Evolutionary conservation across 345 rosid species (phyloP), one percentile per base, ranked within the genome.

Genomic region (Gossypium rotundifolium): DNA sequence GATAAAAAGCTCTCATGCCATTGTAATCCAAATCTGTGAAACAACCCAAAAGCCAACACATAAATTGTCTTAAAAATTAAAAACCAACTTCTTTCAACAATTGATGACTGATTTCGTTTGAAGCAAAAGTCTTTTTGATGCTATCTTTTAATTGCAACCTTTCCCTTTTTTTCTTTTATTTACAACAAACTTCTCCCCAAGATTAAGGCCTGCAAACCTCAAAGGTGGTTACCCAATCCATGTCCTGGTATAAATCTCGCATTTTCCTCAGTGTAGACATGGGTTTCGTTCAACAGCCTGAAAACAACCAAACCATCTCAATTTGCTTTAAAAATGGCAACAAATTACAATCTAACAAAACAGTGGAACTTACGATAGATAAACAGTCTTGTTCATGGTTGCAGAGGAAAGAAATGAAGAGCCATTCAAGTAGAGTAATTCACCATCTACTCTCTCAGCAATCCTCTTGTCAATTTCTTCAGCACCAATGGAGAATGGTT

Each of bases 161-260:
- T 65, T 42, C 16, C 70, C 25, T 33, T 5, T 33, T 33, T 20
- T 18, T 20, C 3, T 65, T 65, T 22, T 66, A 66, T 66, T 66
- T 48, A 67, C 71, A 67, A 7, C 42, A 33, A 23, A 48, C 71
- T 67, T 67, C 13, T 48, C 3, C 17, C 17, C 1, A 10, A 14
- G n/a, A 14, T 16, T 5, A 16, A 71, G 54, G 55, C 44, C 27
- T 25, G 27, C 46, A 78, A 79, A 71, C 75, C 73, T 87, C 85
- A 86, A 81, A 69, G 81, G 81, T 84, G 87, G 83, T 80, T 83
- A 25, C 89, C 97, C 77, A 92, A 75, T 6, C 98, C 98, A 76
- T 89, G 97, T 57, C 98, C 98, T 74, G 92, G 97, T 75, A 94
- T 87, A 75, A 94, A 94, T 79, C 97, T 88, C 4, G 98, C 97